Evolutionary conservation across 202 grass and related monocot genomes (phyloP).

Genomic region (Brachypodium distachyon): DNA sequence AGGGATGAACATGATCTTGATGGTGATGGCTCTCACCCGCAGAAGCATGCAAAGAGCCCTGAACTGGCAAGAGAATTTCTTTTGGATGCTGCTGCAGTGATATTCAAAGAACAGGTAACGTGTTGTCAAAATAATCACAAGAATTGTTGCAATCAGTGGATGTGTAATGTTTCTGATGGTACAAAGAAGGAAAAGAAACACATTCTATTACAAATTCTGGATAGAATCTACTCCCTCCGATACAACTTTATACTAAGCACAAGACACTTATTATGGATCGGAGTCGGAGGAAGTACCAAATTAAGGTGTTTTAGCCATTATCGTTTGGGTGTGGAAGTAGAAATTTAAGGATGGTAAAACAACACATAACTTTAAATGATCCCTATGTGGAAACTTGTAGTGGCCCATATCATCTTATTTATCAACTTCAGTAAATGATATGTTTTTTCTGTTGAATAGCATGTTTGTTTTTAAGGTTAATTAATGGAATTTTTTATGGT

Average conservation of each 20-base stretch:
- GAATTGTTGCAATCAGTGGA: not conserved
- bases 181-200: not conserved
- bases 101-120: conserved; percentile 96
- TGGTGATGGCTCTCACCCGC: conserved; percentile 57
- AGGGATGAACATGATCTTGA: conserved; percentile 92
- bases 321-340: not conserved
- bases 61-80: conserved; percentile 98
- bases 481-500: not conserved
- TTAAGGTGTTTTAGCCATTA: not conserved
- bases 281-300: conserved; percentile 5
- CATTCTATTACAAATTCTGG: not conserved
- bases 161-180: conserved; percentile 6
- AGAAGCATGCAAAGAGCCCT: conserved; percentile 97
- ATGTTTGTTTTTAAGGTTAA: not conserved
- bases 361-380: not conserved
- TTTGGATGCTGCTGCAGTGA: conserved; percentile 85
- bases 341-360: not conserved
- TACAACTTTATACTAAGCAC: no score
- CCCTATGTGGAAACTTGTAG: conserved; percentile 9
- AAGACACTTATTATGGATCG: no score
- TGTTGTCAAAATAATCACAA: not conserved
- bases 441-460: not conserved
- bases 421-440: not conserved
- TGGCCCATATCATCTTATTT: not conserved
- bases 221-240: not conserved